Conservation (phyloP, 768 basidiomycete genomes). For the Leccinum subgranulosum region DNA sequence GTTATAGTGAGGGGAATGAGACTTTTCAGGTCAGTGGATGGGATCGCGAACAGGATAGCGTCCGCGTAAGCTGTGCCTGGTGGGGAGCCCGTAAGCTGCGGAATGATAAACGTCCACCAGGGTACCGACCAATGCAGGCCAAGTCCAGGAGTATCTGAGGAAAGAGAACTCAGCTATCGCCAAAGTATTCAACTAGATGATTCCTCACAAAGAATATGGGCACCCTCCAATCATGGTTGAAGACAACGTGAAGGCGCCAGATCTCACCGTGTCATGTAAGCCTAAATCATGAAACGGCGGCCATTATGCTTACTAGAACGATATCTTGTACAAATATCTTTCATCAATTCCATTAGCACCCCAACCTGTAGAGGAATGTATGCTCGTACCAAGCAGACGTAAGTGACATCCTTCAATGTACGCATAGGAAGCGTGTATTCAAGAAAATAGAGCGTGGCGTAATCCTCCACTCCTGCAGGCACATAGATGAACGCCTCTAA, state of each 20-base stretch:
- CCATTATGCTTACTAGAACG: slow-evolving; percentile 7
- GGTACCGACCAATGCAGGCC: slow-evolving; percentile 17
- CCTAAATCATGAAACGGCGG: not conserved
- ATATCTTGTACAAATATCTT: slow-evolving; percentile 18
- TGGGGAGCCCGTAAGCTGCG: not conserved
- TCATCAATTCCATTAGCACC: not conserved
- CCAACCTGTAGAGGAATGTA: not conserved
- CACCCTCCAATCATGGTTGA: slow-evolving; percentile 18
- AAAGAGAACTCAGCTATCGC: not conserved
- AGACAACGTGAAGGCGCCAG: slow-evolving; percentile 26
- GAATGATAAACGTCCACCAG: not conserved
- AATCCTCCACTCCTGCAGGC: slow-evolving; percentile 3
- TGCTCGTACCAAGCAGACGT: slow-evolving; percentile 12
- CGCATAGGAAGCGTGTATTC: slow-evolving; percentile 9
- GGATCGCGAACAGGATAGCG: slow-evolving; percentile 9
- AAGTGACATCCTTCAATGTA: slow-evolving; percentile 14
- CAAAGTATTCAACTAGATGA: not conserved
- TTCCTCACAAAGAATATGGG: slow-evolving; percentile 16
- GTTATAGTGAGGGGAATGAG: slow-evolving; percentile 9
- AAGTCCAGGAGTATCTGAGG: slow-evolving; percentile 19
- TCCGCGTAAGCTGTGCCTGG: slow-evolving; percentile 10
- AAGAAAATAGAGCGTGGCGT: slow-evolving; percentile 11
- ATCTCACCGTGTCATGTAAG: slow-evolving; percentile 5
- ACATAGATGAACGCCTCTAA: slow-evolving; percentile 15
- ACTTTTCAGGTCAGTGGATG: slow-evolving; percentile 1